Evolutionary conservation across 805 yeast species (phyloP).

Genomic region (Candida ovalis): DNA sequence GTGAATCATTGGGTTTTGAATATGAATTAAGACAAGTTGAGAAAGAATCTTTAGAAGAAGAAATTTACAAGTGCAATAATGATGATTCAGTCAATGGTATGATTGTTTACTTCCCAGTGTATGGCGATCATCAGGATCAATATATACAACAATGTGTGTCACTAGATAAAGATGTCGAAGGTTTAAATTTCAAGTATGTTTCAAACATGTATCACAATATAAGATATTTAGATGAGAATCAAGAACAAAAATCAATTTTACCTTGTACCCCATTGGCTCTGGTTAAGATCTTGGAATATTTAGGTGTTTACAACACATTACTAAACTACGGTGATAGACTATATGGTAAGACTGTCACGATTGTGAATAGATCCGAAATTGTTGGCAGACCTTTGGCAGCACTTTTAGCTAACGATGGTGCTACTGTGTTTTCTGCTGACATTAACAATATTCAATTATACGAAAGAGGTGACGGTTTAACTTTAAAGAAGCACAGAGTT

Average conservation of each 20-base stretch:
- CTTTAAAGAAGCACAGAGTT: conserved; percentile 78
- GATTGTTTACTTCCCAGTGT: conserved; percentile 96
- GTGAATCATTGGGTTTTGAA: conserved; percentile 78
- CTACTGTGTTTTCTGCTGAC: conserved; percentile 90
- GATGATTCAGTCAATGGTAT: conserved; percentile 82
- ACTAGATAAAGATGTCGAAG: conserved; percentile 94
- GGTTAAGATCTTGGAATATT: conserved; percentile 86
- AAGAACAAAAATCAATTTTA: conserved; percentile 73
- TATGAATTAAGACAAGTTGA: conserved; percentile 71
- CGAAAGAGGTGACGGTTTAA: conserved; percentile 90
- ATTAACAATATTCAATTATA: conserved; percentile 82
- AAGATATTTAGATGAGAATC: conserved; percentile 68
- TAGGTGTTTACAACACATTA: conserved; percentile 80
- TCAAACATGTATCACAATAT: conserved; percentile 94
- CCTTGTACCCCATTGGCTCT: conserved; percentile 97
- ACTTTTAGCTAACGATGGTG: conserved; percentile 93
- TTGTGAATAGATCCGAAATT: conserved; percentile 92
- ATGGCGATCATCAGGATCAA: conserved; percentile 92
- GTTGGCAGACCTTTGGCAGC: conserved; percentile 98
- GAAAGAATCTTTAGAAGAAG: conserved; percentile 82
- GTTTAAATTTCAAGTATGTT: conserved; percentile 83
- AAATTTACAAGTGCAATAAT: conserved; percentile 74
- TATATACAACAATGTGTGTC: conserved; percentile 90
- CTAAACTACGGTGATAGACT: conserved; percentile 87
- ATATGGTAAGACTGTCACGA: conserved; percentile 87